phyloP scores from a whole-genome alignment of 164 flowering plant species.

The Brasenia schreberi region DNA sequence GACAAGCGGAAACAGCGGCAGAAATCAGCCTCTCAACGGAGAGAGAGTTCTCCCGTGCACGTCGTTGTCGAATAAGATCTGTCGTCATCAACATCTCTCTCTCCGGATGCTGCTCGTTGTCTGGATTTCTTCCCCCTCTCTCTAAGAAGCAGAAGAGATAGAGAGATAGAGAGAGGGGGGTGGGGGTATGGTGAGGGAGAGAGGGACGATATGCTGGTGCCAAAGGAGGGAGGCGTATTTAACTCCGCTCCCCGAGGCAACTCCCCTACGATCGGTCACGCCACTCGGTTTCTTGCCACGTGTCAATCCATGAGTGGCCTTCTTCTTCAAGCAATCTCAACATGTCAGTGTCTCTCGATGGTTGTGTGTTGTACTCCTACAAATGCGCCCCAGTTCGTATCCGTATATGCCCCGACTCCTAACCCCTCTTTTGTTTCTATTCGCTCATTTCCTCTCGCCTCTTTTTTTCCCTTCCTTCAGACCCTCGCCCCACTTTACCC shows the following conservation, averaged over 20 bases:
- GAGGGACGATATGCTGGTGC: neutral
- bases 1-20: no score
- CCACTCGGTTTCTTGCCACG: neutral
- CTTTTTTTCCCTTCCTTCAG: conserved; percentile 2
- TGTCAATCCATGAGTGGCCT: neutral
- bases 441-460: conserved; percentile 13
- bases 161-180: neutral
- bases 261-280: neutral
- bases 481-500: neutral
- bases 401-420: conserved; percentile 13
- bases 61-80: no score
- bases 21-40: no score
- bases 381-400: conserved; percentile 70
- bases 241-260: neutral
- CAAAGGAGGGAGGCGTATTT: neutral
- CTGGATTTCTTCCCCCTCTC: no score
- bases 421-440: conserved; percentile 19
- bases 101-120: no score
- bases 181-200: neutral
- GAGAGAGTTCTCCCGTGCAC: no score
- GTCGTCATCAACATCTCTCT: no score
- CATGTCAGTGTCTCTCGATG: conserved; percentile 45
- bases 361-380: conserved; percentile 24
- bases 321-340: neutral
- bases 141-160: neutral